phyloP scores from a whole-genome alignment of 2,329 filamentous ascomycete genomes.

The Paraphoma chrysanthemicola region DNA sequence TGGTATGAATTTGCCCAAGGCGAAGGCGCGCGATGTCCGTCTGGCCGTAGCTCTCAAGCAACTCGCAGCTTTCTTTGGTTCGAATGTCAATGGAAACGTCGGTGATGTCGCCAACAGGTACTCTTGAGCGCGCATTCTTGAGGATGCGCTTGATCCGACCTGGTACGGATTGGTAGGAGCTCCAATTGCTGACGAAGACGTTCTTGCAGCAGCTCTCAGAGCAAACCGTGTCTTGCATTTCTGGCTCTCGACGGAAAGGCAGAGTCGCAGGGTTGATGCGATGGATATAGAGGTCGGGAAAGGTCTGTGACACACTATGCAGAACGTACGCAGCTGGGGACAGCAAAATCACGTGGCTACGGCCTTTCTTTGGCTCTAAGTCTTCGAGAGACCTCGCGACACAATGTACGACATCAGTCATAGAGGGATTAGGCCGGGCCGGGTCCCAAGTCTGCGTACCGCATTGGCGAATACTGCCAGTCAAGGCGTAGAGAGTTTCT shows the following conservation, averaged over 20 bases:
- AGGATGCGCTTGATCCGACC: constrained; percentile 33
- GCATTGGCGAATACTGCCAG: constrained; percentile 18
- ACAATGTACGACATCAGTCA: constrained; percentile 33
- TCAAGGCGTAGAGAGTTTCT: constrained; percentile 24
- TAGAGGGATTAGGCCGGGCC: constrained; percentile 37
- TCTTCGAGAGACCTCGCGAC: constrained; percentile 29
- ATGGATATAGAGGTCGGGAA: constrained; percentile 31
- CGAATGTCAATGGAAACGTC: constrained; percentile 29
- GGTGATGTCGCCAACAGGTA: constrained; percentile 28
- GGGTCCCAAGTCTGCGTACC: constrained; percentile 35
- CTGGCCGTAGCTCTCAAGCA: constrained; percentile 24
- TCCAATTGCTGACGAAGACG: constrained; percentile 33
- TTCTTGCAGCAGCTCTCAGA: constrained; percentile 31
- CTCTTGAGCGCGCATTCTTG: constrained; percentile 30
- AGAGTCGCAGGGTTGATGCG: constrained; percentile 36
- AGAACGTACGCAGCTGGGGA: constrained; percentile 30
- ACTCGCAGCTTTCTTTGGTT: constrained; percentile 31
- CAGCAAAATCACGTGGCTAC: constrained; percentile 36
- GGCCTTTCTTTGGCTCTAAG: constrained; percentile 15
- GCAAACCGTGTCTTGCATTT: constrained; percentile 20
- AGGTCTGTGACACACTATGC: constrained; percentile 28
- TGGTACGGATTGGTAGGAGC: constrained; percentile 28
- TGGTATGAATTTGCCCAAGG: constrained; percentile 34
- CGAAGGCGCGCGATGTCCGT: constrained; percentile 26
- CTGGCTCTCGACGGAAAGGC: constrained; percentile 23